Conservation (phyloP, 176 grass and related monocot species). For the Neostapfia colusana region DNA sequence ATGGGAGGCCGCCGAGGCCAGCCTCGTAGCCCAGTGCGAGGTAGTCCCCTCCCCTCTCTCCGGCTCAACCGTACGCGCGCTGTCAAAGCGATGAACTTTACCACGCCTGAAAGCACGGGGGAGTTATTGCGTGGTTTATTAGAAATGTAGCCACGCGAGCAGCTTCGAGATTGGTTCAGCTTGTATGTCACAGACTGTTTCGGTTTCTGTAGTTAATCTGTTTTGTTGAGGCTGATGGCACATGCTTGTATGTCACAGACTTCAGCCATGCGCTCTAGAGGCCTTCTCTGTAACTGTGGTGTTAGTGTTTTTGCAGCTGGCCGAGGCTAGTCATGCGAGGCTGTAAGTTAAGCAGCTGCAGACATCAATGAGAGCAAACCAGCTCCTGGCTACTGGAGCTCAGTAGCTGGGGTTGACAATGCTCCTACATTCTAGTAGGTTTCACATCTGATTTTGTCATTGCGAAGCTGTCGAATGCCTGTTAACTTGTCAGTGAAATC, state of each 20-base stretch:
- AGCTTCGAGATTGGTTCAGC: neutral
- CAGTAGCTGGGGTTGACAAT: constrained; percentile 19
- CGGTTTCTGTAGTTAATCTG: neutral
- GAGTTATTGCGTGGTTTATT: neutral
- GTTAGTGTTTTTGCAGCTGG: constrained; percentile 36
- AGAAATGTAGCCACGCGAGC: neutral
- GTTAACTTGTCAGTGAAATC: neutral
- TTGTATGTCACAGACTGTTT: neutral
- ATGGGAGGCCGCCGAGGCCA: constrained; percentile 44
- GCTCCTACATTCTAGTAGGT: neutral
- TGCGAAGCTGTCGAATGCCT: neutral
- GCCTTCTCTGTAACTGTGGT: neutral
- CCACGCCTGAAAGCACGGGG: neutral
- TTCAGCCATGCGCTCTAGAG: neutral
- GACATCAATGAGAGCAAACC: constrained; percentile 14
- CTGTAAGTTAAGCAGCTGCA: constrained; percentile 49
- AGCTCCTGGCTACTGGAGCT: constrained; percentile 25
- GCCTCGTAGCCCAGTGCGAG: constrained; percentile 49
- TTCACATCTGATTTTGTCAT: neutral
- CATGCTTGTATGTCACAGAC: neutral
- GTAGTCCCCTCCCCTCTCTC: neutral
- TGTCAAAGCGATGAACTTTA: neutral
- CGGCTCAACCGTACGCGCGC: neutral
- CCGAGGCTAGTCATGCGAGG: constrained; percentile 36
- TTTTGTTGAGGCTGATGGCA: neutral